Evolutionary conservation across 768 basidiomycete species (phyloP).

Genomic region (Auriscalpium orientale): DNA sequence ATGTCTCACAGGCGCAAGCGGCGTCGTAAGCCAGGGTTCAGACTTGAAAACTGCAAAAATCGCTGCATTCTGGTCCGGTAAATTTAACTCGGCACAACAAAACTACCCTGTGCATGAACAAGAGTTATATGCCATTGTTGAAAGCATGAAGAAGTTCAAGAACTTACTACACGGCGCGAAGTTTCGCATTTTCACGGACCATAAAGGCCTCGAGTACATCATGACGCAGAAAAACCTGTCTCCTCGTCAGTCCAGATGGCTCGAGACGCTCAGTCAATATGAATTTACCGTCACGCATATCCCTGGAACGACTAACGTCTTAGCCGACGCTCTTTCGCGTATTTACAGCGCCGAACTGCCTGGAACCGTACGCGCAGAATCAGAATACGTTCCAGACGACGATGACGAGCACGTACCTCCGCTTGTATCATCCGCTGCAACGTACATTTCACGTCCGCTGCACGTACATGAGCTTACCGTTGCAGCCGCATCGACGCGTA

Average conservation of each 20-base stretch:
- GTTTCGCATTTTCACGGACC: conserved; percentile 23
- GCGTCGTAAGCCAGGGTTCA: conserved; percentile 18
- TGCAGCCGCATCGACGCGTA: not conserved
- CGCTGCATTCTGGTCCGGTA: conserved; percentile 22
- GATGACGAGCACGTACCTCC: not conserved
- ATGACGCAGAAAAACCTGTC: conserved; percentile 18
- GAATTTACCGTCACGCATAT: conserved; percentile 25
- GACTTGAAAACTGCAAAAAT: conserved; percentile 11
- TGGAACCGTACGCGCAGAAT: conserved; percentile 16
- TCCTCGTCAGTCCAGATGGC: conserved; percentile 20
- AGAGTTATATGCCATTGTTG: conserved; percentile 23
- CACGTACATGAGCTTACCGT: not conserved
- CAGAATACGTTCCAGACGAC: conserved; percentile 15
- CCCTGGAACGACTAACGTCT: conserved; percentile 18
- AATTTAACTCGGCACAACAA: conserved; percentile 22
- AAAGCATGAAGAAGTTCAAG: conserved; percentile 28
- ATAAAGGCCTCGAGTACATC: conserved; percentile 19
- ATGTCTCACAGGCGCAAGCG: conserved; percentile 15
- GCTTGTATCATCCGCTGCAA: not conserved
- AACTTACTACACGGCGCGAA: conserved; percentile 16
- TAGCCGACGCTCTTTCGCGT: conserved; percentile 20
- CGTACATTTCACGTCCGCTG: too few species aligned
- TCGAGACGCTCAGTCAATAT: conserved; percentile 21
- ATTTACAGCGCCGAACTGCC: conserved; percentile 17
- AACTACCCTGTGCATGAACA: conserved; percentile 18